phyloP scores from a whole-genome alignment of 1,284 basidiomycete genomes.

The Apiotrichum veenhuisii region DNA sequence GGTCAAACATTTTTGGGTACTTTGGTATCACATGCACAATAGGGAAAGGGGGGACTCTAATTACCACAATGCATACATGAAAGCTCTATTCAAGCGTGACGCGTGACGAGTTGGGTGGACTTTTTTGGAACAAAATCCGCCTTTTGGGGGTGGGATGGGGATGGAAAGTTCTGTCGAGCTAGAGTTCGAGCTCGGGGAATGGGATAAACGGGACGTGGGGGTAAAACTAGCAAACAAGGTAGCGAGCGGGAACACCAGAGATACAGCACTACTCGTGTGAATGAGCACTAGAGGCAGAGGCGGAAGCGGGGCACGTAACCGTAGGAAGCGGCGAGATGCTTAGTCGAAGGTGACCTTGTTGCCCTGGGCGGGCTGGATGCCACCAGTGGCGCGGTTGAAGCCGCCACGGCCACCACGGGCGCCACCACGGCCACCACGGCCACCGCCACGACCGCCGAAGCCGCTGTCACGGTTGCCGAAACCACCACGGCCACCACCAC shows the following conservation, averaged over 20 bases:
- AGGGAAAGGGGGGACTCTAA: conserved; percentile 2
- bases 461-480: conserved; percentile 45
- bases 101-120: conserved; percentile 4
- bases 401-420: conserved; percentile 53
- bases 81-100: conserved; percentile 9
- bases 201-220: not conserved
- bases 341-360: conserved; percentile 75
- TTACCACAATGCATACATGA: conserved; percentile 11
- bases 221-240: not conserved
- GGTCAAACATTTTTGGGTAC: too few species aligned
- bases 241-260: not conserved
- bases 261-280: not conserved
- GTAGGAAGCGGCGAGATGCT: not conserved
- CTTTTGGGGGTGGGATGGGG: not conserved
- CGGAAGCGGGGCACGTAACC: not conserved
- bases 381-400: conserved; percentile 57
- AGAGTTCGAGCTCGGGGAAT: not conserved
- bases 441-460: conserved; percentile 15
- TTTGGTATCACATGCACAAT: too few species aligned
- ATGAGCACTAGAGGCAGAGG: not conserved
- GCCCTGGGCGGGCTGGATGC: conserved; percentile 68
- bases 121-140: not conserved
- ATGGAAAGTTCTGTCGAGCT: not conserved
- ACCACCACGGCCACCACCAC: conserved; percentile 51
- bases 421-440: conserved; percentile 52